These are phyloP conservation scores for Orbilia blumenaviensis DNA, from an alignment of 2,329 filamentous ascomycete genomes.

Conservation along the genomic window DNA sequence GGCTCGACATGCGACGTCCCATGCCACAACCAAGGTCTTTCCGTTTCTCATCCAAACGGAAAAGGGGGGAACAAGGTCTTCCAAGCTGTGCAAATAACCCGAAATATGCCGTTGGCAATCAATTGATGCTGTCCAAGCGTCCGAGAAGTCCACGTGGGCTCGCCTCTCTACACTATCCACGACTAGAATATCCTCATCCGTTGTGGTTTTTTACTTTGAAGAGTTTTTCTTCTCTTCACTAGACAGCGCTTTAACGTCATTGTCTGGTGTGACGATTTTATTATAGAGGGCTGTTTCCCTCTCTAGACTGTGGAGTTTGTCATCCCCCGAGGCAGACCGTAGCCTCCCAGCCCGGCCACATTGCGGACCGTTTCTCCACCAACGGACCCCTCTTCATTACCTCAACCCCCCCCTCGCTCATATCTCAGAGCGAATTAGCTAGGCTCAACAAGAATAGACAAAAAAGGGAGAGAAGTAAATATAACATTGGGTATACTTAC, in stretches of 20 bases:
- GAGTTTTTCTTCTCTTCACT: constrained; percentile 26
- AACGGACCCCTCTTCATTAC: not conserved
- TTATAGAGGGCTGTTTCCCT: constrained; percentile 2
- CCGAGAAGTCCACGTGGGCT: constrained; percentile 9
- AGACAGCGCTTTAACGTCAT: constrained; percentile 12
- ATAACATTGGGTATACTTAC: not conserved
- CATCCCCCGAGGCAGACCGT: constrained; percentile 8
- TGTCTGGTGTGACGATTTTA: constrained; percentile 8
- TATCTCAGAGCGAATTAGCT: constrained; percentile 15
- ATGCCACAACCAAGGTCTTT: constrained; percentile 4
- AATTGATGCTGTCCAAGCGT: constrained; percentile 24
- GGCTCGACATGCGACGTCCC: not conserved
- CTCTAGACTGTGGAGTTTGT: not conserved
- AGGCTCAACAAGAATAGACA: not conserved
- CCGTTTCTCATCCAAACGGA: constrained; percentile 23
- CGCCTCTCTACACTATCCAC: not conserved
- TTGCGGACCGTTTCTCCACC: not conserved
- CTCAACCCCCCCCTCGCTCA: constrained; percentile 16
- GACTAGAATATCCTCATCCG: not conserved
- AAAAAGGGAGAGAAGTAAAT: too few relatives aligned
- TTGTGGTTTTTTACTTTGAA: constrained; percentile 8
- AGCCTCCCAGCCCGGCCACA: not conserved
- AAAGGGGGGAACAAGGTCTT: constrained; percentile 2
- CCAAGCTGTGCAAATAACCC: constrained; percentile 18
- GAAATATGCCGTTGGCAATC: constrained; percentile 33